Percentiles rank a stretch among this genome's conserved stretches.
These are phyloP conservation scores for Tetradesmus lagerheimii DNA, from an alignment of 139 green algal genomes.

Conservation along the genomic window DNA sequence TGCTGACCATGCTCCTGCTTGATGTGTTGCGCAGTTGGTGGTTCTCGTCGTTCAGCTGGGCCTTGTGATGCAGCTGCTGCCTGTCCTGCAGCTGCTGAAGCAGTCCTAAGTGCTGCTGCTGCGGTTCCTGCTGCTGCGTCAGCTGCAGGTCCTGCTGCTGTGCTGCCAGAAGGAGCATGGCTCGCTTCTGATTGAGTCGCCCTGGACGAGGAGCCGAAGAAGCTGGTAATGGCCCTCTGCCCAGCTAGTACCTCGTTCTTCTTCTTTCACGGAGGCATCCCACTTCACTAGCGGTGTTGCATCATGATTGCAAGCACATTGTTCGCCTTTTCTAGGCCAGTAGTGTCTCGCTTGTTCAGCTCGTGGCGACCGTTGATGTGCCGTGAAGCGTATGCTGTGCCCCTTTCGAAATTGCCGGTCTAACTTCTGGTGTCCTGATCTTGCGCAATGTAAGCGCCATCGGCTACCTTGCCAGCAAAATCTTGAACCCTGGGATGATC, in stretches of 20 bases:
- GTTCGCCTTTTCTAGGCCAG: no score
- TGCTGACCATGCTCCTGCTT: neutral
- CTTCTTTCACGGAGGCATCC: neutral
- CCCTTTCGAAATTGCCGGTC: neutral
- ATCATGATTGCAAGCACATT: no score
- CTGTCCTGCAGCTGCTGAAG: neutral
- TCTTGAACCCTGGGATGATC: no score
- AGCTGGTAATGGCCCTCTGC: neutral
- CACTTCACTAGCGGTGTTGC: no score
- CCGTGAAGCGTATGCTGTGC: neutral
- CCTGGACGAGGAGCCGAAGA: neutral
- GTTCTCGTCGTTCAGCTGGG: neutral
- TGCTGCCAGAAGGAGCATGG: neutral
- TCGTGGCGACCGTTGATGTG: neutral
- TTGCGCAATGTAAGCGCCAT: no score
- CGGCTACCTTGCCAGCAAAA: no score
- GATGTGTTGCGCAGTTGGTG: neutral
- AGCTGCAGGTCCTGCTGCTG: neutral
- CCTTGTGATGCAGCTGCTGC: neutral
- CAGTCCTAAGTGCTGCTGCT: neutral
- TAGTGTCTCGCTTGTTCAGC: no score
- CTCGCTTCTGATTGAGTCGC: neutral
- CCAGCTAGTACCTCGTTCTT: neutral
- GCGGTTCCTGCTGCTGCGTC: neutral
- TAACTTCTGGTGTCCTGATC: neutral